phyloP scores from a whole-genome alignment of 495 filamentous ascomycete species.

The Bacidia rubella region DNA sequence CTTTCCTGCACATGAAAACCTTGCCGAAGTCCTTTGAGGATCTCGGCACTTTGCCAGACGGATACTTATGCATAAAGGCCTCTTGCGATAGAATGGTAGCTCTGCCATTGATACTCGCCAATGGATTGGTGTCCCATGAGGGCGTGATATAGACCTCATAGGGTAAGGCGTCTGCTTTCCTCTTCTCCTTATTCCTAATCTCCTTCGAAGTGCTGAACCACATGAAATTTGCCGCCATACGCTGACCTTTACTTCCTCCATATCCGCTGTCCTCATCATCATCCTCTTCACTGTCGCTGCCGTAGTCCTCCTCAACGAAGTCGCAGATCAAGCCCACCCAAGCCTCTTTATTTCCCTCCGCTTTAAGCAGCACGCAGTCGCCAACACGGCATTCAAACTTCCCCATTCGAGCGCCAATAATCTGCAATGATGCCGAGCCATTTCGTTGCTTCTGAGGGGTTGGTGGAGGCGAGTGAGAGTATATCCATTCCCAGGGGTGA shows the following conservation, averaged over 20 bases:
- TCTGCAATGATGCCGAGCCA: constrained; percentile 19
- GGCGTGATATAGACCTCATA: constrained; percentile 90
- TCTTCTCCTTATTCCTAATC: constrained; percentile 69
- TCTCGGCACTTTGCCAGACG: constrained; percentile 60
- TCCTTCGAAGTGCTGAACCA: constrained; percentile 92
- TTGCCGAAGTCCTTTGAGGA: constrained; percentile 69
- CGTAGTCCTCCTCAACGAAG: constrained; percentile 53
- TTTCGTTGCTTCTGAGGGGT: constrained; percentile 18
- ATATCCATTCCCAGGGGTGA: constrained; percentile 88
- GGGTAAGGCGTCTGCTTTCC: constrained; percentile 64
- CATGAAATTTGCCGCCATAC: constrained; percentile 54
- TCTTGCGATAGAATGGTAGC: constrained; percentile 63
- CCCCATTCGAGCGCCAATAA: constrained; percentile 78
- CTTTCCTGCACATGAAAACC: constrained; percentile 79
- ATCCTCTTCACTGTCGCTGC: constrained; percentile 32
- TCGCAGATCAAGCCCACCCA: constrained; percentile 84
- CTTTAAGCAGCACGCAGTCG: constrained; percentile 75
- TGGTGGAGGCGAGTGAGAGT: constrained; percentile 27
- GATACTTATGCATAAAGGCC: constrained; percentile 52
- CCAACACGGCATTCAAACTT: constrained; percentile 67
- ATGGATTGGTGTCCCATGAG: constrained; percentile 67
- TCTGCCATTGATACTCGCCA: constrained; percentile 84
- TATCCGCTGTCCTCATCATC: constrained; percentile 15
- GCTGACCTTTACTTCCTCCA: constrained; percentile 23
- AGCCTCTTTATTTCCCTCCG: constrained; percentile 64